Conservation (phyloP, 768 basidiomycete species). For the Trametes cingulata region DNA sequence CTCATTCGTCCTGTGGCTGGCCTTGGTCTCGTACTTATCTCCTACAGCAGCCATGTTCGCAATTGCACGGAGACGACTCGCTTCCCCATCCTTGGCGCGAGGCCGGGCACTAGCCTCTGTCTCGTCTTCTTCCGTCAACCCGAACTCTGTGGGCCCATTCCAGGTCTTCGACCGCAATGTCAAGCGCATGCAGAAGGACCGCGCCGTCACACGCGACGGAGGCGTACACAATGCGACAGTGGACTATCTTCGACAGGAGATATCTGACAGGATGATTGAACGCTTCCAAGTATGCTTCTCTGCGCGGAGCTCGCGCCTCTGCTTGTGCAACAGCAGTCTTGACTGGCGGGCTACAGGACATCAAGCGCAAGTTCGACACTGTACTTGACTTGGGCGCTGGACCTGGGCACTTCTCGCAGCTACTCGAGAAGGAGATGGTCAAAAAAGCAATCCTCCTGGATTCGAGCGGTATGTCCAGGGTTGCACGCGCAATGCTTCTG, state of each 20-base stretch:
- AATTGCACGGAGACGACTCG: not conserved
- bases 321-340: not conserved
- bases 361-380: constrained; percentile 77
- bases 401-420: constrained; percentile 87
- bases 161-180: constrained; percentile 83
- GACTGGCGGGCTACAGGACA: constrained; percentile 60
- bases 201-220: constrained; percentile 58
- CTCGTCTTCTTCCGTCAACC: constrained; percentile 44
- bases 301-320: no score
- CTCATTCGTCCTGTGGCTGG: no score
- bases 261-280: constrained; percentile 89
- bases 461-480: constrained; percentile 67
- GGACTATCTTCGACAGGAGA: constrained; percentile 90
- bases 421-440: constrained; percentile 68
- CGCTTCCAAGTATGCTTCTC: constrained; percentile 65
- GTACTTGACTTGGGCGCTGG: constrained; percentile 90
- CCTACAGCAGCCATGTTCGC: constrained; percentile 1
- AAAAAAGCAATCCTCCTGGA: constrained; percentile 84
- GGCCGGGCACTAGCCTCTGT: constrained; percentile 50
- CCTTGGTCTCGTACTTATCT: no score
- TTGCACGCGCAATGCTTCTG: not conserved
- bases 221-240: constrained; percentile 71
- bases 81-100: not conserved
- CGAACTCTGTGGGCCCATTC: constrained; percentile 61
- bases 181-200: constrained; percentile 78